phyloP scores from a whole-genome alignment of 2,329 filamentous ascomycete genomes.

The Claviceps pusilla region DNA sequence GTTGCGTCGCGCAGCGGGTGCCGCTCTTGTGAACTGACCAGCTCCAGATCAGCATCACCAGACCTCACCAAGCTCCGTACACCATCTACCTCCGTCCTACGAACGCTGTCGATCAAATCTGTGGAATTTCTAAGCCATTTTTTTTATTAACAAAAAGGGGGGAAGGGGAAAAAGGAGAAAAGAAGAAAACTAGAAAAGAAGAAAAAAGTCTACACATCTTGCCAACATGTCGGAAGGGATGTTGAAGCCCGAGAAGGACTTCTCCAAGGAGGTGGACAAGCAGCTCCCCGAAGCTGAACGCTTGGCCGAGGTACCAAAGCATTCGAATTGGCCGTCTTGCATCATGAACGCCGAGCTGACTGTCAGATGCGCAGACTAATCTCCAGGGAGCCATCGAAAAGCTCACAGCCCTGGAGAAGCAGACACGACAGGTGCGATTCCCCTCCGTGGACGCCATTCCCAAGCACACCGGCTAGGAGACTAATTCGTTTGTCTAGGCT shows the following conservation, averaged over 20 bases:
- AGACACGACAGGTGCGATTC: conserved; percentile 70
- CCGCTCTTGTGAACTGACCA: conserved; percentile 7
- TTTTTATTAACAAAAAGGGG: too few species aligned
- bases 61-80: not conserved
- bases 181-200: too few species aligned
- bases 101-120: not conserved
- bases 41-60: conserved; percentile 6
- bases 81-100: not conserved
- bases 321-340: conserved; percentile 8
- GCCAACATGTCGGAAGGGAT: conserved; percentile 61
- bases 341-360: conserved; percentile 16
- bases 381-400: conserved; percentile 84
- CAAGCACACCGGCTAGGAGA: conserved; percentile 5
- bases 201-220: not conserved
- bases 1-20: conserved; percentile 16
- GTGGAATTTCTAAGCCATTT: not conserved
- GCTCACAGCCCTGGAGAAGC: conserved; percentile 82
- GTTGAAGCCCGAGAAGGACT: conserved; percentile 96
- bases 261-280: conserved; percentile 87
- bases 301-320: conserved; percentile 56
- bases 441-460: conserved; percentile 4
- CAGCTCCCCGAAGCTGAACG: conserved; percentile 81
- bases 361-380: conserved; percentile 41
- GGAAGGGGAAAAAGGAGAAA: too few species aligned
- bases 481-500: conserved; percentile 38